Base-by-base conservation (phyloP, 352 stramenopile genomes). In the Pythium chondricola region DNA sequence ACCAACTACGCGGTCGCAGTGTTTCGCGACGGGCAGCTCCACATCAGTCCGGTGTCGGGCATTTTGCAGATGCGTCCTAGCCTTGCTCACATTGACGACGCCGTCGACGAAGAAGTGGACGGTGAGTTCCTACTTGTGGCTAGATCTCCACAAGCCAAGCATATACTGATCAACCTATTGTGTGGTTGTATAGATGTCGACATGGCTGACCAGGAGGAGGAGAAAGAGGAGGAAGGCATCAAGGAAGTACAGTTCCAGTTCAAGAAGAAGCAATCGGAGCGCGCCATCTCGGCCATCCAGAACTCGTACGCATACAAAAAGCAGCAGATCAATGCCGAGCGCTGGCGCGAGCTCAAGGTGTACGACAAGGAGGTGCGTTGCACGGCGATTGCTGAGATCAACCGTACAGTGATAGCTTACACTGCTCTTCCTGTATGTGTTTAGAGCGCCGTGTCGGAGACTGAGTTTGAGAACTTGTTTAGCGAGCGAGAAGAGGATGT, bases 171-270 rank as follows among this genome's bases (percentile, higher is more conserved):
- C n/a, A 13, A 4, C 3, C 11, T 26, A 14, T 41, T 45, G 39
- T 17, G 24, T 37, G 4, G 13, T 37, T 10, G 14, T 52, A 6
- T 55, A 63, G 74, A 87, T 42, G 58, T 75, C 51, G 61, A 74
- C 6, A 70, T 78, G 50, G 49, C 74, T 32, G 72, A 85, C 40
- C 67, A 83, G 38, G 68, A 81, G 14, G 48, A 74, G 27, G 68
- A 83, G 33, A 49, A 71, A 3, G 56, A 68, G 11, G 60, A 69
- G 17, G 61, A 64, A 13, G 76, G 83, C 42, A 50, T 84, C 21
- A 87, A 93, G 53, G 76, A 90, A 49, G 77, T 93, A 41, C 82
- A 93, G 64, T 85, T 93, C 51, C 77, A 91, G 60, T 90, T 91
- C 61, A 88, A 89, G 61, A 90, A 91, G 64, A 89, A 89, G 38